Evolutionary conservation across 306 rosid genomes (phyloP).

Genomic region (Cicer arietinum): DNA sequence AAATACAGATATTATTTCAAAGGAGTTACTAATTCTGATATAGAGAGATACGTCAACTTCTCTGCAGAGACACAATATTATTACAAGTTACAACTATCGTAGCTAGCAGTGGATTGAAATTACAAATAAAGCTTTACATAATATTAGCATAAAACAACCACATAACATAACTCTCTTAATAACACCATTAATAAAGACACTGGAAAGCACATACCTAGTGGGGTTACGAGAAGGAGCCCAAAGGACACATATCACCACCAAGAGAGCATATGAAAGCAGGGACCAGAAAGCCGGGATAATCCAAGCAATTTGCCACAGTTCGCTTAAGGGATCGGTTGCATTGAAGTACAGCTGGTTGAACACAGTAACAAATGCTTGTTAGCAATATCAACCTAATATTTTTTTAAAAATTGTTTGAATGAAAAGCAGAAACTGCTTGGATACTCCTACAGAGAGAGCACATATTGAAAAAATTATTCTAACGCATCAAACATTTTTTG

Average conservation of each 20-base stretch:
- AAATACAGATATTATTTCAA: background rate
- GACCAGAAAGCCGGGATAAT: conserved; percentile 92
- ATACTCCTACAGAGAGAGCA: conserved; percentile 25
- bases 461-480: conserved; percentile 27
- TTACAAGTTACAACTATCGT: background rate
- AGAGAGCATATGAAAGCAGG: conserved; percentile 73
- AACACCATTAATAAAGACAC: conserved; percentile 16
- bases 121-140: background rate
- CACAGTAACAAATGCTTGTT: conserved; percentile 29
- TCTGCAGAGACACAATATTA: too few relatives aligned
- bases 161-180: background rate
- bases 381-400: conserved; percentile 35
- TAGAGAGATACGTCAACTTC: background rate
- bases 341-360: conserved; percentile 83
- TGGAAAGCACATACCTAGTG: conserved; percentile 65
- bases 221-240: conserved; percentile 98
- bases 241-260: conserved; percentile 77
- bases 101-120: conserved; percentile 7
- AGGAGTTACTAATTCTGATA: conserved; percentile 6
- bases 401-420: background rate
- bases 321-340: conserved; percentile 90
- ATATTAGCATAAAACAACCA: conserved; percentile 22
- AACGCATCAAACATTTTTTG: background rate
- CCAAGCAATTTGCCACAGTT: conserved; percentile 97
- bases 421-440: background rate